Conservation (phyloP, 2,329 filamentous ascomycete species). For the Cercospora brassicicola region DNA sequence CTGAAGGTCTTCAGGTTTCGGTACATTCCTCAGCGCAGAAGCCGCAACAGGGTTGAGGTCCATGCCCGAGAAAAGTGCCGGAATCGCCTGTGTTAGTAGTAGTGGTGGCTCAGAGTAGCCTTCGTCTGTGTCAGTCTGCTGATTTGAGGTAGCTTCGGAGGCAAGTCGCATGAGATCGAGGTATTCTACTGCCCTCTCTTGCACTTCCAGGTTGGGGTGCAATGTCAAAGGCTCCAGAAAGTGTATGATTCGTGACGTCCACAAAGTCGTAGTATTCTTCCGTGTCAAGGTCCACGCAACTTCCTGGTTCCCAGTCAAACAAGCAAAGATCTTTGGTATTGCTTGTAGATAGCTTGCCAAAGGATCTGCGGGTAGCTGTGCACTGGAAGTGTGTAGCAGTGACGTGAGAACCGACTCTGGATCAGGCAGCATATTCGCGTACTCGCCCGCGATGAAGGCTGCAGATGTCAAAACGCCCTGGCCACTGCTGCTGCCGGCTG, state of each 20-base stretch:
- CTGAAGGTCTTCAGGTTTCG: constrained; percentile 71
- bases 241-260: constrained; percentile 79
- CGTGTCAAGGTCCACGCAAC: constrained; percentile 70
- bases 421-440: constrained; percentile 67
- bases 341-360: constrained; percentile 82
- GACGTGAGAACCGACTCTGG: constrained; percentile 72
- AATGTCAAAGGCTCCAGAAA: constrained; percentile 75
- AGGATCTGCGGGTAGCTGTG: constrained; percentile 61
- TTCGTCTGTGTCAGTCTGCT: constrained; percentile 57
- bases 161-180: constrained; percentile 85
- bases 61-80: constrained; percentile 78
- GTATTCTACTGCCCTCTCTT: constrained; percentile 91
- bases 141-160: constrained; percentile 72
- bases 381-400: constrained; percentile 67
- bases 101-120: constrained; percentile 76
- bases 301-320: constrained; percentile 65
- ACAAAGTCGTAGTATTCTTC: constrained; percentile 71
- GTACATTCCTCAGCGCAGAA: constrained; percentile 82
- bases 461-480: constrained; percentile 70
- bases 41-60: constrained; percentile 88
- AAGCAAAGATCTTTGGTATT: constrained; percentile 78
- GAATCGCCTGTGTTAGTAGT: constrained; percentile 85
- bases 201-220: constrained; percentile 88
- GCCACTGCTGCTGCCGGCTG: constrained; percentile 52
- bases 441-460: constrained; percentile 88